Conservation (phyloP, 1,284 basidiomycete species). For the Acaromyces ingoldii region DNA sequence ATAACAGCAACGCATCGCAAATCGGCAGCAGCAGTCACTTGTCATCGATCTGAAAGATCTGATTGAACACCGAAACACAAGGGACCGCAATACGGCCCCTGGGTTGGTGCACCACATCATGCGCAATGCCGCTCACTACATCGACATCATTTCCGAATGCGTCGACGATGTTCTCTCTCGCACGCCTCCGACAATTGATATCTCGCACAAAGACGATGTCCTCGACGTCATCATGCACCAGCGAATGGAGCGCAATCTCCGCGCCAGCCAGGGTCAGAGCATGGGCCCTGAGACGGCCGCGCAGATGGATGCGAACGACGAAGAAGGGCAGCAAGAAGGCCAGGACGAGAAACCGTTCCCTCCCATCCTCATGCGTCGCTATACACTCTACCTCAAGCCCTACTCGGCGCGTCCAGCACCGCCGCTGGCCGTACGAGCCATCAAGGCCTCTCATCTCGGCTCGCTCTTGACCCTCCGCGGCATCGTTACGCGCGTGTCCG, state of each 20-base stretch:
- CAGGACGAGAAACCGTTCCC: slow-evolving; percentile 55
- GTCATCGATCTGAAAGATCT: slow-evolving; percentile 77
- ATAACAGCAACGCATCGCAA: slow-evolving; percentile 77
- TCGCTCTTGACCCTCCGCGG: slow-evolving; percentile 91
- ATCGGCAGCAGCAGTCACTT: slow-evolving; percentile 81
- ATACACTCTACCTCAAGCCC: slow-evolving; percentile 90
- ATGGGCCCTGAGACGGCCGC: background rate
- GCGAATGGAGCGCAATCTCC: slow-evolving; percentile 76
- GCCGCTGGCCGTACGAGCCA: slow-evolving; percentile 79
- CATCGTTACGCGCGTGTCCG: slow-evolving; percentile 95
- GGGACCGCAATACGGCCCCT: background rate
- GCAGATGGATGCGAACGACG: slow-evolving; percentile 48
- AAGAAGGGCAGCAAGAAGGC: slow-evolving; percentile 17
- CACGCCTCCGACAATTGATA: slow-evolving; percentile 76
- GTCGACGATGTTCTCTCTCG: slow-evolving; percentile 60
- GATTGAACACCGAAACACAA: background rate
- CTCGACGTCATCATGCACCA: slow-evolving; percentile 62
- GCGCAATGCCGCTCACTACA: slow-evolving; percentile 83
- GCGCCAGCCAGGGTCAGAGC: slow-evolving; percentile 57
- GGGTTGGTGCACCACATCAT: slow-evolving; percentile 58
- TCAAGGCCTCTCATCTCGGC: slow-evolving; percentile 79
- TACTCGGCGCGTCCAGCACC: slow-evolving; percentile 53
- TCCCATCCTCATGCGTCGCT: slow-evolving; percentile 81
- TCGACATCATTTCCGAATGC: slow-evolving; percentile 80
- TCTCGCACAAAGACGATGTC: slow-evolving; percentile 60